A percentile compares a stretch with the other conserved stretches of the same genome.
Conservation (phyloP, 306 rosid species). For the Geum urbanum region DNA sequence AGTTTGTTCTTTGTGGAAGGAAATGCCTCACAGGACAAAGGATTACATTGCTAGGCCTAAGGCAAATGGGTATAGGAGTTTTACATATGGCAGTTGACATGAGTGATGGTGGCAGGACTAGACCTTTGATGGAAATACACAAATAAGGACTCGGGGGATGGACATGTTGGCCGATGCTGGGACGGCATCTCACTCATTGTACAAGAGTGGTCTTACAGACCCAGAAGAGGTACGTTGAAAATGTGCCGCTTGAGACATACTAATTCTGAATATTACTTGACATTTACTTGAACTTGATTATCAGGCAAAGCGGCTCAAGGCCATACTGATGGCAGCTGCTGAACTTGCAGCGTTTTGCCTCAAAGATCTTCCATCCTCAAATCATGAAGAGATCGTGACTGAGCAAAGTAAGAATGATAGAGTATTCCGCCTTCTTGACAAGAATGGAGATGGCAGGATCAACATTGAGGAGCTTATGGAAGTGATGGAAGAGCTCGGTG, state of each 20-base stretch:
- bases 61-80: conserved; percentile 77
- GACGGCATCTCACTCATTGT: conserved; percentile 84
- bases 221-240: conserved; percentile 57
- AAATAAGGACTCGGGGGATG: conserved; percentile 83
- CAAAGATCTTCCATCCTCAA: conserved; percentile 56
- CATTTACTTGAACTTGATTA: conserved; percentile 15
- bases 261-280: conserved; percentile 5
- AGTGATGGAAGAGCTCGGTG: conserved; percentile 95
- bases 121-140: conserved; percentile 91
- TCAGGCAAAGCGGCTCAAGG: conserved; percentile 85
- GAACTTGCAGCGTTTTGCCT: conserved; percentile 91
- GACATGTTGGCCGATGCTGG: conserved; percentile 75
- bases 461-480: conserved; percentile 85
- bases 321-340: conserved; percentile 86
- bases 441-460: conserved; percentile 89
- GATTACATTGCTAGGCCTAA: conserved; percentile 84
- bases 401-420: conserved; percentile 58
- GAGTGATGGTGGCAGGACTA: conserved; percentile 47
- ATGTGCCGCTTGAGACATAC: background rate
- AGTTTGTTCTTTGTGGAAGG: conserved; percentile 68
- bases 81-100: conserved; percentile 91
- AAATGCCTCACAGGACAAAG: conserved; percentile 67
- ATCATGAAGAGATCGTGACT: conserved; percentile 40
- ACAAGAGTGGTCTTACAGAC: conserved; percentile 82
- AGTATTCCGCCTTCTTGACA: conserved; percentile 80